Evolutionary conservation across 768 basidiomycete genomes (phyloP), one percentile per base, ranked within the genome.

Genomic region (Polyporus arcularius): DNA sequence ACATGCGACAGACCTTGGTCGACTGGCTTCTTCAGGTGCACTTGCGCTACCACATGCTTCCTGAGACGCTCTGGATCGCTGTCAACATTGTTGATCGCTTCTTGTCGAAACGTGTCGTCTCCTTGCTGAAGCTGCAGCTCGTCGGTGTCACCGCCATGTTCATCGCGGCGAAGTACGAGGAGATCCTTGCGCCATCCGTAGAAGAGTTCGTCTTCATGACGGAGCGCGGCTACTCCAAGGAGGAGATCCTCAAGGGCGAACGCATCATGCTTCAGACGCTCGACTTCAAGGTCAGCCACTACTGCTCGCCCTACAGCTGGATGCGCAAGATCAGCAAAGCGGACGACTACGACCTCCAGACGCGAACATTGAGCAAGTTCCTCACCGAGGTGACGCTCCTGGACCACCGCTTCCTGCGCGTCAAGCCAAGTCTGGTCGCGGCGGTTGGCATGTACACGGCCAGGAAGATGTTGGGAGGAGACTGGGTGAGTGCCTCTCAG

Each of bases 131-230:
- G 73, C 83, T 96, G 38, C 96, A 97, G 73, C 88, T 99, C 30
- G 97, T 99, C 57, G 97, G 97, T 30, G 92, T 99, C 62, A 97
- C 96, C 0, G 96, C 97, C 50, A 96, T 99, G 91, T 98, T 98
- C 80, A 89, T 99, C 67, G 97, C 97, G 0, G 90, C 94, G 59
- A 99, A 99, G 76, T 99, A 98, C 78, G 97, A 99, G 76, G 97
- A 99, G 75, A 98, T 99, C 70, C 83, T 99, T 58, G 96, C 97
- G 0, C 97, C 97, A 0, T 90, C 89, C 5, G 94, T 96, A 16
- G 94, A 97, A n/a, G 96, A 98, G 75, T 99, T 98, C 68, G 95
- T 97, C 62, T 94, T 84, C 82, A 95, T 99, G 92, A 96, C 96
- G 18, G 94, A 98, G 75, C 91, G 90, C 60, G 94, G 91, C 1